phyloP scores from a whole-genome alignment of 2,329 filamentous ascomycete genomes.

The Pseudogymnoascus sp. region DNA sequence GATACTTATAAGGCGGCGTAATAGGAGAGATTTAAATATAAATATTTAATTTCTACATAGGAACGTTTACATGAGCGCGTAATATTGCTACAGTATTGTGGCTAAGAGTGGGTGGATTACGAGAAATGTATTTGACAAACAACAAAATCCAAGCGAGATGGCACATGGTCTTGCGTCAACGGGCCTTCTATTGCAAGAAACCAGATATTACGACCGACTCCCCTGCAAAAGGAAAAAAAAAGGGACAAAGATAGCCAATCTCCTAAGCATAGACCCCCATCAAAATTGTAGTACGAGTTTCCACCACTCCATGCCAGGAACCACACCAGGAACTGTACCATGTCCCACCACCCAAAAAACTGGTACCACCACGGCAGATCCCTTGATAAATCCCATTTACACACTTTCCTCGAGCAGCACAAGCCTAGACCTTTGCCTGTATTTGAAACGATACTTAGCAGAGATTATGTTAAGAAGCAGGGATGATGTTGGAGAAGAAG shows the following conservation, averaged over 20 bases:
- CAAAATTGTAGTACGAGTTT: background rate
- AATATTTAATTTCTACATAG: background rate
- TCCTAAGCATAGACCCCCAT: background rate
- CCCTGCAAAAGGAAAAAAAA: background rate
- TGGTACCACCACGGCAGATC: background rate
- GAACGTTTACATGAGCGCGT: background rate
- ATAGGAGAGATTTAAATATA: too few relatives aligned
- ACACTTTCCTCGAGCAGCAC: background rate
- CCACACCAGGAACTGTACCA: background rate
- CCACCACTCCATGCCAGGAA: background rate
- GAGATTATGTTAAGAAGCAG: too few relatives aligned
- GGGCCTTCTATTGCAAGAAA: too few relatives aligned
- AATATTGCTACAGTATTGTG: background rate
- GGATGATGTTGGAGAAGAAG: too few relatives aligned
- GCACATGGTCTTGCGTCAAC: slow-evolving; percentile 40
- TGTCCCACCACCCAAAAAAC: background rate
- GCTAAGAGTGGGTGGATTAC: background rate
- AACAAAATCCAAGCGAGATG: background rate
- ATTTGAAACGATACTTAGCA: background rate
- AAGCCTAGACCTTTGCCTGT: background rate
- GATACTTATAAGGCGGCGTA: background rate
- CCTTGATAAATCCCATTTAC: background rate
- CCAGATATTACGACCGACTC: background rate
- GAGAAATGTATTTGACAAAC: background rate
- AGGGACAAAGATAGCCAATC: background rate